phyloP scores from a whole-genome alignment of 2,329 filamentous ascomycete species.

The Blastomyces percursus region DNA sequence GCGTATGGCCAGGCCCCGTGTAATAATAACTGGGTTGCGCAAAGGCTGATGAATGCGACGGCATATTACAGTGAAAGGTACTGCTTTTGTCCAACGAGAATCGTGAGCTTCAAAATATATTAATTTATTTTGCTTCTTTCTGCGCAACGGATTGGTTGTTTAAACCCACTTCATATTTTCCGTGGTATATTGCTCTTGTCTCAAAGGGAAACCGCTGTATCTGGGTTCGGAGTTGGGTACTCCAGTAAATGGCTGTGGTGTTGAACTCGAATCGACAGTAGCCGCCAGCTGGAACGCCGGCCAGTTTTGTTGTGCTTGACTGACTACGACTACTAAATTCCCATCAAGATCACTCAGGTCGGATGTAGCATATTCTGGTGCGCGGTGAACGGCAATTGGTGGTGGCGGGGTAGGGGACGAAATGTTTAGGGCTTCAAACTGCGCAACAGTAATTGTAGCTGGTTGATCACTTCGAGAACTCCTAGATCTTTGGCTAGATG shows the following conservation, averaged over 20 bases:
- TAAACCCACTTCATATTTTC: constrained; percentile 5
- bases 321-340: constrained; percentile 2
- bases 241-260: background rate
- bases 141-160: background rate
- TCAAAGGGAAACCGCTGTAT: background rate
- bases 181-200: background rate
- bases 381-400: constrained; percentile 7
- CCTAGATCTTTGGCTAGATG: constrained; percentile 33
- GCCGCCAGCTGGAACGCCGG: constrained; percentile 1
- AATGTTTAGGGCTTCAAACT: constrained; percentile 9
- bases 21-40: constrained; percentile 1
- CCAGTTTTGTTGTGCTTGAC: constrained; percentile 3
- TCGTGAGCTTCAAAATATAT: background rate
- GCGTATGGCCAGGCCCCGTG: background rate
- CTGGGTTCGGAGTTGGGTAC: background rate
- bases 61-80: background rate
- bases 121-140: background rate
- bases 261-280: background rate
- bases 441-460: constrained; percentile 7
- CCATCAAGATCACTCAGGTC: constrained; percentile 5
- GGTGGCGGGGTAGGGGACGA: constrained; percentile 10
- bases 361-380: constrained; percentile 8
- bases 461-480: constrained; percentile 5
- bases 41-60: background rate
- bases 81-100: background rate